Evolutionary conservation across 805 yeast genomes (phyloP), one percentile per base, ranked within the genome.

Genomic region (Spathaspora sp.): DNA sequence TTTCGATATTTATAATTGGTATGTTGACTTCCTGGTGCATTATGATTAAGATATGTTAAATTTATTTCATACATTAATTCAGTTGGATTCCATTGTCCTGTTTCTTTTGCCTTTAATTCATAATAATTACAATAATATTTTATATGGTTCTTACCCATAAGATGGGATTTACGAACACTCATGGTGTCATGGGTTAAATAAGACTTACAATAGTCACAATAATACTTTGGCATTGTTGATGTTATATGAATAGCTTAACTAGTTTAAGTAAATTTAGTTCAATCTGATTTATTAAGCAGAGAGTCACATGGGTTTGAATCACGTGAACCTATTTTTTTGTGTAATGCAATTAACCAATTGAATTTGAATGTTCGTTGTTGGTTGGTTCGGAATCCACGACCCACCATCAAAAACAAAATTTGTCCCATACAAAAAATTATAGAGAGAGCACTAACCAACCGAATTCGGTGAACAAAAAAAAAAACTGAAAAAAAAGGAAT

Each of bases 181-280:
- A 82, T 73, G n/a, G 94, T 86, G 67, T 89, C 96, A 64, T 90
- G 97, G 1, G 97, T 90, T 52, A 91, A 71, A 60, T 86, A 86
- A 17, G 90, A 82, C 62, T 83, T 83, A 65, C 97, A 90, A 64
- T 89, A 90, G 58, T 87, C 94, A 67, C 97, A 90, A 69, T 85
- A 87, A 65, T 85, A 87, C 56, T 85, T 79, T 2, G 83, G 86
- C 91, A 86, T 83, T 31, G 32, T 47, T 14, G 2, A n/a, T 35
- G 8, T 6, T 14, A 11, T 35, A 35, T 14, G 38, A 10, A 32
- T 4, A 35, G 16, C 4, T 7, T 14, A n/a, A 16, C 18, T 16
- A 35, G 40, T 6, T 35, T 35, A 10, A 29, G 40, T 35, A 35
- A 7, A 16, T 14, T n/a, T 14, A 35, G 40, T 3, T n/a, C 11